Base-by-base conservation (phyloP, 1,139 yeast genomes). In the Kodamaea derodonti region DNA sequence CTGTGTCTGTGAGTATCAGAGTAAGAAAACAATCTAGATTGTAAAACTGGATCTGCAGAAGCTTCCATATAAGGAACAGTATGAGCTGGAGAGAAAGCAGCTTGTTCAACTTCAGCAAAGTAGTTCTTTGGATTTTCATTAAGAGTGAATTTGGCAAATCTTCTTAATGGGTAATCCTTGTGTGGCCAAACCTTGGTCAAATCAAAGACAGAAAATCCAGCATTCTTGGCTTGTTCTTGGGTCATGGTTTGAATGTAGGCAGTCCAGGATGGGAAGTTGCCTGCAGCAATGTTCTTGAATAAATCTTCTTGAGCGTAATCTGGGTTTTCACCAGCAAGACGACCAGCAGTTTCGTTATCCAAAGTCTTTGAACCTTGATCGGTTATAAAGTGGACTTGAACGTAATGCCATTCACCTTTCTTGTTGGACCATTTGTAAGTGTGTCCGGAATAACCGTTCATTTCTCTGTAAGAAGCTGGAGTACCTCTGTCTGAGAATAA, bases 1-100 rank as follows among this genome's bases (percentile, higher is more conserved):
- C 72, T 65, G 57, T 65, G 69, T 60, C 70, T 65, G 58, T 84
- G 95, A 36, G 95, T 84, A 64, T 85, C 95, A 40, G 90, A 80
- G 66, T 85, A 85, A 25, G 95, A 82, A 63, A 84, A 85, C 49
- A 85, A 69, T 63, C 95, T 78, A 14, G 88, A 78, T 66, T 85
- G 95, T 59, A 85, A 70, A 32, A 85, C 95, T 33, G 95, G 94
- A 58, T 85, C 95, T 48, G 88, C 88, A 32, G 88, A 79, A 34
- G 95, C 76, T 61, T 83, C 87, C 73, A 82, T 78, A 49, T 83
- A 85, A 38, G 95, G 95, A 38, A 85, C 86, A 25, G 88, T 77
- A 62, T 85, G 87, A 27, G 88, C 75, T 41, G 95, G 95, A 31
- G 88, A 72, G 64, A 84, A 83, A 11, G 90, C 90, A 45, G 83